Percentiles rank a stretch among this genome's conserved stretches.
phyloP scores from a whole-genome alignment of 1,284 basidiomycete species.

The Puccinia horiana region DNA sequence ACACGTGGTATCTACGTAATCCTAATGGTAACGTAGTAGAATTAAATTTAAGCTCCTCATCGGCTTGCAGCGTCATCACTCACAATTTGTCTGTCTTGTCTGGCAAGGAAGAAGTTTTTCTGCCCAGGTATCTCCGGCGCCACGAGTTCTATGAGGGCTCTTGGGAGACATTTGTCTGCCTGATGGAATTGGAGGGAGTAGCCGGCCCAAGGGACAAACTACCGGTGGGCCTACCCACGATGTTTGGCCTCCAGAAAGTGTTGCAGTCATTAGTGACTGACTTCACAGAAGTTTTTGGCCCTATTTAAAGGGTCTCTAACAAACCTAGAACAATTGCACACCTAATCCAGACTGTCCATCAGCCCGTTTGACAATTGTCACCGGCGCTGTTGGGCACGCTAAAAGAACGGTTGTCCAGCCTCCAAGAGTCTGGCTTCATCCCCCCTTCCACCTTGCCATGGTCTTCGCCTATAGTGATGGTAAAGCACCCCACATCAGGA shows the following conservation, averaged over 20 bases:
- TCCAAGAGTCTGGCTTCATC: not conserved
- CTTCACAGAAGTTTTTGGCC: not conserved
- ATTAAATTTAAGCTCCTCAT: not conserved
- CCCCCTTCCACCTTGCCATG: not conserved
- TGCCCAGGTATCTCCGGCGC: not conserved
- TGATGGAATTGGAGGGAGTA: not conserved
- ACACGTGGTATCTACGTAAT: not conserved
- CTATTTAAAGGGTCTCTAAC: not conserved
- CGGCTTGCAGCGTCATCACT: not conserved
- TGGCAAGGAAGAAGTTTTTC: not conserved
- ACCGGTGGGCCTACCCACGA: not conserved
- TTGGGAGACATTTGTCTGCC: not conserved
- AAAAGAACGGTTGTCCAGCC: not conserved
- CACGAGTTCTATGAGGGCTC: not conserved
- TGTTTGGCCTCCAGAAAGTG: not conserved
- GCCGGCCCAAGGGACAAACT: not conserved
- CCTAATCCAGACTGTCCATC: not conserved
- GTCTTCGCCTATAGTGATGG: slow-evolving; percentile 5
- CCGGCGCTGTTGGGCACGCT: not conserved
- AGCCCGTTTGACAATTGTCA: slow-evolving; percentile 7
- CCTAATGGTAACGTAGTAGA: not conserved
- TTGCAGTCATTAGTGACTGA: not conserved
- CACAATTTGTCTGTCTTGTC: not conserved
- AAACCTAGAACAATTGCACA: not conserved
- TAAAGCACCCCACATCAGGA: not conserved